Percentiles rank a stretch among this genome's conserved stretches.
Evolutionary conservation across 1,139 yeast species (phyloP).

Genomic region (Pichia sp.): DNA sequence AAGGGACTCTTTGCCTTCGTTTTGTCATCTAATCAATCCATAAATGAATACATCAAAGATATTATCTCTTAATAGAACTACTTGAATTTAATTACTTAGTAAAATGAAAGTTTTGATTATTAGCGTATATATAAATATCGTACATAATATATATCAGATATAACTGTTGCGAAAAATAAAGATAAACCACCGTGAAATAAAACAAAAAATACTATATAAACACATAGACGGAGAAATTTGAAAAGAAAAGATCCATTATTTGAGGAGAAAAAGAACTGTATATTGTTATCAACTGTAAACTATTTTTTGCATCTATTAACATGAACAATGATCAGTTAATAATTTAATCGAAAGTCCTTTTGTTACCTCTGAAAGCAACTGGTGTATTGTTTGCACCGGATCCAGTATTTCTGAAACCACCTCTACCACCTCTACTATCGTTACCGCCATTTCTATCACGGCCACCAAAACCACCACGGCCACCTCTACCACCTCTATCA

Average conservation of each 20-base stretch:
- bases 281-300: not conserved
- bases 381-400: conserved; percentile 58
- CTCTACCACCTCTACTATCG: conserved; percentile 40
- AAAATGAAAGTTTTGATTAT: not conserved
- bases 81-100: no score
- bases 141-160: conserved; percentile 2
- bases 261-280: not conserved
- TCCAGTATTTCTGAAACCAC: conserved; percentile 25
- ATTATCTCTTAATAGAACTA: no score
- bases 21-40: no score
- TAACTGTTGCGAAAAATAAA: conserved; percentile 9
- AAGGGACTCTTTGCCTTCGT: no score
- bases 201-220: conserved; percentile 7
- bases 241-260: conserved; percentile 12
- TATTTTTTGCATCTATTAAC: not conserved
- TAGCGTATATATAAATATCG: conserved; percentile 1
- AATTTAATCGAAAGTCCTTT: conserved; percentile 66
- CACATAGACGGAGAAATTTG: conserved; percentile 12
- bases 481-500: conserved; percentile 22
- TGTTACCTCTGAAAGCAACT: conserved; percentile 60
- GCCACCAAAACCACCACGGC: conserved; percentile 37
- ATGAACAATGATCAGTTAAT: not conserved
- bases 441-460: conserved; percentile 39
- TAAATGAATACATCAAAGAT: no score
- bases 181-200: conserved; percentile 7